Percentiles rank a stretch among this genome's conserved stretches.
Evolutionary conservation across 805 yeast genomes (phyloP).

Genomic region (Yamadazyma tumulicola): DNA sequence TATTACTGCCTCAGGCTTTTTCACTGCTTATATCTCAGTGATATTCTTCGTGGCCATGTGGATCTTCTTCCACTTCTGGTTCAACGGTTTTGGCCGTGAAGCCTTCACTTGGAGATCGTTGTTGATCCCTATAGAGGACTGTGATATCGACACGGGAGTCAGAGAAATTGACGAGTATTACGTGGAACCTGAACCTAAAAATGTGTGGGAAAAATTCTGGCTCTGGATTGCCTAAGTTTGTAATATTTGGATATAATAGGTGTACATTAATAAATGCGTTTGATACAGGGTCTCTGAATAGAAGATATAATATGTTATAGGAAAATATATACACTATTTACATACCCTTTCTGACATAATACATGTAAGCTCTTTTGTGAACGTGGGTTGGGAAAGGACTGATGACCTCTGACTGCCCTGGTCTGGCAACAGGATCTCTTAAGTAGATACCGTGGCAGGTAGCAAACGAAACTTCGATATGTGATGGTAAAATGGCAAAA

Average conservation of each 20-base stretch:
- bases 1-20: conserved; percentile 54
- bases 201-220: conserved; percentile 57
- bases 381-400: conserved; percentile 78
- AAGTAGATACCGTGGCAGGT: conserved; percentile 96
- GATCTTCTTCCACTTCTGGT: conserved; percentile 52
- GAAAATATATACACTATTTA: conserved; percentile 13
- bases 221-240: conserved; percentile 22
- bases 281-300: too few species aligned
- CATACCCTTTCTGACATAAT: conserved; percentile 74
- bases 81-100: conserved; percentile 34
- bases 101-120: conserved; percentile 36
- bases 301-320: too few species aligned
- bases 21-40: conserved; percentile 69
- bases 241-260: too few species aligned
- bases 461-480: conserved; percentile 81
- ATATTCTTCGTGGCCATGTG: conserved; percentile 56
- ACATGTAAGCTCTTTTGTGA: conserved; percentile 94
- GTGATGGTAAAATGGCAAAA: conserved; percentile 87
- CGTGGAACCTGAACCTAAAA: conserved; percentile 52
- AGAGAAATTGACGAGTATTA: conserved; percentile 60
- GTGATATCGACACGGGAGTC: conserved; percentile 68
- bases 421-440: conserved; percentile 96
- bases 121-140: conserved; percentile 49
- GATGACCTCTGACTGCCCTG: conserved; percentile 94
- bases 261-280: not conserved